phyloP scores from a whole-genome alignment of 169 alveolate species.

The Plasmodium berghei region DNA sequence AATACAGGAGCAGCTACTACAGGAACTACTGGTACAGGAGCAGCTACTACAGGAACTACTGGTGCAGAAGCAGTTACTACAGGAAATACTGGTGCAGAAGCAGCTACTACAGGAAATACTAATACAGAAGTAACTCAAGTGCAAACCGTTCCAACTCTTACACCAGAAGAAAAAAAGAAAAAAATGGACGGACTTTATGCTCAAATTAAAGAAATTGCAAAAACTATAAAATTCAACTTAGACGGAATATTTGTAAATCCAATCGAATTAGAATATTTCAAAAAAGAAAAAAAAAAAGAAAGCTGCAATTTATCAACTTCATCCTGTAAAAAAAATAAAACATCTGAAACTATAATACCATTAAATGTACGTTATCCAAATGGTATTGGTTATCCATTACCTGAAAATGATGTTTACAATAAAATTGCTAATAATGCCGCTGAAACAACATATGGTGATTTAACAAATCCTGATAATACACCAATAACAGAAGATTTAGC shows the following conservation, averaged over 20 bases:
- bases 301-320: not conserved
- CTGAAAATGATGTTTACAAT: not conserved
- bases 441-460: slow-evolving; percentile 15
- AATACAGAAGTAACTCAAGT: too few species aligned
- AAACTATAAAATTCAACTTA: slow-evolving; percentile 26
- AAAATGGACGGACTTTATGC: slow-evolving; percentile 17
- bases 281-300: slow-evolving; percentile 45
- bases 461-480: slow-evolving; percentile 3
- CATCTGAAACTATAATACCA: not conserved
- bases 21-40: too few species aligned
- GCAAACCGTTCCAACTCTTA: not conserved
- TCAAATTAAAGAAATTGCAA: slow-evolving; percentile 27
- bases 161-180: not conserved
- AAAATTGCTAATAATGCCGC: not conserved
- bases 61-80: too few species aligned
- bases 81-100: too few species aligned
- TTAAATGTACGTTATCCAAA: slow-evolving; percentile 13
- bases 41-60: too few species aligned
- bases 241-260: slow-evolving; percentile 29
- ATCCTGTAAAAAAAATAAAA: too few species aligned
- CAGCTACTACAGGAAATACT: too few species aligned
- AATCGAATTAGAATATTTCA: slow-evolving; percentile 40
- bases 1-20: too few species aligned
- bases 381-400: slow-evolving; percentile 13
- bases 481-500: not conserved